A percentile compares a stretch with the other conserved stretches of the same genome.
Conservation (phyloP, 495 filamentous ascomycete species). For the Amphirosellinia nigrospora region DNA sequence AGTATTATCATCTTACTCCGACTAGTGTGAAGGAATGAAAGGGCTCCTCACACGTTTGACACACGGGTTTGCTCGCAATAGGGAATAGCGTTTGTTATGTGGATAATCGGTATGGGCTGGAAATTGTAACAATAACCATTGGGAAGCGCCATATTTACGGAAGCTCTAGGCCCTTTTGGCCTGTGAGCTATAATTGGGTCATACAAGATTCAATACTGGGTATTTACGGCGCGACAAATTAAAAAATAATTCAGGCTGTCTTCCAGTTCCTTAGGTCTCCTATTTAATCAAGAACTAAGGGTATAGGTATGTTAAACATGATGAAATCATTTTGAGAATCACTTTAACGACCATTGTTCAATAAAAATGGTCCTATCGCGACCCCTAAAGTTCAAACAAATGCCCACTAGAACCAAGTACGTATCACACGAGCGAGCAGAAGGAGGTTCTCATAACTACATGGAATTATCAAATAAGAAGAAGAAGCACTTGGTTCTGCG, state of each 20-base stretch:
- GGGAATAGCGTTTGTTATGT: neutral
- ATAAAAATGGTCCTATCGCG: no score
- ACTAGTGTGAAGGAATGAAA: neutral
- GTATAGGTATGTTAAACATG: neutral
- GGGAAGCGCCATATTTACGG: neutral
- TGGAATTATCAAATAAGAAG: no score
- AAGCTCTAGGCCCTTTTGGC: neutral
- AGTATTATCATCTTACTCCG: neutral
- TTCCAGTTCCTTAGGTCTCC: neutral
- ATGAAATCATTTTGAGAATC: neutral
- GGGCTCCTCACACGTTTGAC: neutral
- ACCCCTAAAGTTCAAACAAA: no score
- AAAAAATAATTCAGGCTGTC: neutral
- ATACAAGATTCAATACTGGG: neutral
- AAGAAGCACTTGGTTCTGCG: no score
- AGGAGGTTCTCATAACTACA: no score
- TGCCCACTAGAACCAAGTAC: no score
- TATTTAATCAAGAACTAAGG: neutral
- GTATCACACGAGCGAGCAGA: no score
- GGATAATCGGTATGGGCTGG: conserved; percentile 2
- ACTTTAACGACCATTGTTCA: no score
- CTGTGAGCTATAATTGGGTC: neutral
- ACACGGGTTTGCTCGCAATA: conserved; percentile 5
- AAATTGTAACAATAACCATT: conserved; percentile 16
- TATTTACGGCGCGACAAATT: neutral